These are phyloP conservation scores for Annona cherimola DNA, from an alignment of 164 flowering plant species.

Conservation along the genomic window DNA sequence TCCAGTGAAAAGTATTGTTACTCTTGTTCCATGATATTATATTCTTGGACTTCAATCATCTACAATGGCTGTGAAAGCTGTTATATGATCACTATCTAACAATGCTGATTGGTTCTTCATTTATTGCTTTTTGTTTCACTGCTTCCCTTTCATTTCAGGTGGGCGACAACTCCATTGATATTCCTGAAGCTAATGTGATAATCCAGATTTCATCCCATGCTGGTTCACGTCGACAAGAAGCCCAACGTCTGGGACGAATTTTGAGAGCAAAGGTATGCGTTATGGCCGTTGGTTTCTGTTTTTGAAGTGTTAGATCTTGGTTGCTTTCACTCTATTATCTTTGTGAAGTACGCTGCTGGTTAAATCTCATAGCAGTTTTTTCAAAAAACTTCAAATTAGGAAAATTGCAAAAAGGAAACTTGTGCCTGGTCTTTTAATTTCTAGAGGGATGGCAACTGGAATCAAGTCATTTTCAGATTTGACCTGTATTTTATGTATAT, in stretches of 20 bases:
- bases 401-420: background rate
- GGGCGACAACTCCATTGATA: constrained; percentile 99
- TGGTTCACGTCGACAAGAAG: constrained; percentile 98
- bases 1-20: too few species aligned
- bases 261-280: constrained; percentile 82
- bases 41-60: too few species aligned
- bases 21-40: too few species aligned
- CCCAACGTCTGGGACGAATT: constrained; percentile 98
- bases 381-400: background rate
- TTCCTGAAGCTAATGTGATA: constrained; percentile 98
- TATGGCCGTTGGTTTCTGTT: background rate
- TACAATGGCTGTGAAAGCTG: too few species aligned
- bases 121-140: background rate
- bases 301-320: constrained; percentile 1
- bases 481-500: too few species aligned
- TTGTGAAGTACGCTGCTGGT: background rate
- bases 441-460: background rate
- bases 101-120: too few species aligned
- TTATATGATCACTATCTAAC: too few species aligned
- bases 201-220: constrained; percentile 92
- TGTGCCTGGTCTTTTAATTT: background rate
- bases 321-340: background rate
- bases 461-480: too few species aligned
- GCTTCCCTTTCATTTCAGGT: constrained; percentile 45
- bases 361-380: background rate